These are phyloP conservation scores for Cadophora malorum DNA, from an alignment of 2,329 filamentous ascomycete genomes.

Conservation along the genomic window DNA sequence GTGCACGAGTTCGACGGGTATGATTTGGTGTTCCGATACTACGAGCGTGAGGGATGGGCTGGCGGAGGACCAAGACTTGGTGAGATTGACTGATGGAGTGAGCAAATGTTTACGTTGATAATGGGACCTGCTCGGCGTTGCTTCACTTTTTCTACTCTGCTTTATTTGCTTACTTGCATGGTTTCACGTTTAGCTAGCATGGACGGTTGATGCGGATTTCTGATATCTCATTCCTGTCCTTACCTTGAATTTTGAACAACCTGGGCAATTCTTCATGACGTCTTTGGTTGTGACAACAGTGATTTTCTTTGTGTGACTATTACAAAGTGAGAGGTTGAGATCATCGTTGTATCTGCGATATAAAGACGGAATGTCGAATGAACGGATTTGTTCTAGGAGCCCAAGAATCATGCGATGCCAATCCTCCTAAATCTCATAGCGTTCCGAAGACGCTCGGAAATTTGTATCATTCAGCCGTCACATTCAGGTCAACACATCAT, in stretches of 20 bases:
- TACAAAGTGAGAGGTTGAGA: too few species aligned
- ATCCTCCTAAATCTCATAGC: too few species aligned
- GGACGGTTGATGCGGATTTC: not conserved
- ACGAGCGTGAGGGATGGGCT: slow-evolving; percentile 82
- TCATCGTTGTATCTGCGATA: too few species aligned
- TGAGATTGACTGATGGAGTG: slow-evolving; percentile 41
- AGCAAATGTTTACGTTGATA: not conserved
- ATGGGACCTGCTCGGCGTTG: not conserved
- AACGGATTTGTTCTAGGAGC: too few species aligned
- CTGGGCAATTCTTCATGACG: not conserved
- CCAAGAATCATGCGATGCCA: too few species aligned
- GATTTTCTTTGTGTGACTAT: too few species aligned
- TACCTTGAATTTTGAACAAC: not conserved
- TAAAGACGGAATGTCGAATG: too few species aligned
- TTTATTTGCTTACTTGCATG: not conserved
- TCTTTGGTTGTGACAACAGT: too few species aligned
- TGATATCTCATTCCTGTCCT: not conserved
- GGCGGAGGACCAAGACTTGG: slow-evolving; percentile 44
- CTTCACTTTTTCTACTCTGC: not conserved
- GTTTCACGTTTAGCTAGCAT: not conserved
- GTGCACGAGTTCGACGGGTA: slow-evolving; percentile 98
- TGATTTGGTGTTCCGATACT: slow-evolving; percentile 95
- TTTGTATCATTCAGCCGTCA: too few species aligned
- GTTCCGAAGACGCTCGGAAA: too few species aligned
- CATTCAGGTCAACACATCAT: too few species aligned